A percentile compares a stretch with the other conserved stretches of the same genome.
Conservation (phyloP, 768 basidiomycete genomes). For the Lanmaoa pseudosensibilis region DNA sequence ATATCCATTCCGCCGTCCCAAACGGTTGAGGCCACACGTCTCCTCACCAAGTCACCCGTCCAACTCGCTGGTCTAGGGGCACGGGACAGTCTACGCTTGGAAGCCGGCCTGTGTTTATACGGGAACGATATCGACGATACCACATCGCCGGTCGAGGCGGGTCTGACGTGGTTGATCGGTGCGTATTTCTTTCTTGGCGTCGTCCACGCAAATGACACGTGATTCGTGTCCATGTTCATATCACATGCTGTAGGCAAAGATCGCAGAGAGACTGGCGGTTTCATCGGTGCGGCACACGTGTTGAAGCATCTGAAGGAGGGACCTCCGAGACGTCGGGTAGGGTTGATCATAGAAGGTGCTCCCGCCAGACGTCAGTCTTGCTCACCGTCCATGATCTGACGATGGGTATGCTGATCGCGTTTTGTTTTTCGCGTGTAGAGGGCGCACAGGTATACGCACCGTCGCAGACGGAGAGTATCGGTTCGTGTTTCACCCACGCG, state of each 20-base stretch:
- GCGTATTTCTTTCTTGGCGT: slow-evolving; percentile 23
- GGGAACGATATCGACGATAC: slow-evolving; percentile 91
- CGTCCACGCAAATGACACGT: background rate
- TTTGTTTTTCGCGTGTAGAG: slow-evolving; percentile 43
- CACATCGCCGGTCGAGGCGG: slow-evolving; percentile 87
- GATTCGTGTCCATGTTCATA: background rate
- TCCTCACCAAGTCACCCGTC: slow-evolving; percentile 63
- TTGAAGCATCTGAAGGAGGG: slow-evolving; percentile 78
- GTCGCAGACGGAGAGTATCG: slow-evolving; percentile 55
- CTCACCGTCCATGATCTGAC: background rate
- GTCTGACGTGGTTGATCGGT: slow-evolving; percentile 92
- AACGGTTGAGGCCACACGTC: slow-evolving; percentile 65
- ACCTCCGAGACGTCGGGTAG: slow-evolving; percentile 74
- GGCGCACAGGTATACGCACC: slow-evolving; percentile 73
- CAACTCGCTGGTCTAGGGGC: slow-evolving; percentile 90
- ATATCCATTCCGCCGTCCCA: slow-evolving; percentile 85
- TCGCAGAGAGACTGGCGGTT: slow-evolving; percentile 63
- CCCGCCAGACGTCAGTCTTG: slow-evolving; percentile 72
- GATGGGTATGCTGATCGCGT: background rate
- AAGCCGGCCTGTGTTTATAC: slow-evolving; percentile 96
- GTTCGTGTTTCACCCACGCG: slow-evolving; percentile 38
- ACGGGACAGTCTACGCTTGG: slow-evolving; percentile 89
- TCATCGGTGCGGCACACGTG: slow-evolving; percentile 78
- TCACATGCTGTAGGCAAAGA: slow-evolving; percentile 64
- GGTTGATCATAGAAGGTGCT: slow-evolving; percentile 76